Conservation (phyloP, 352 stramenopile genomes). For the Phytophthora quininea region DNA sequence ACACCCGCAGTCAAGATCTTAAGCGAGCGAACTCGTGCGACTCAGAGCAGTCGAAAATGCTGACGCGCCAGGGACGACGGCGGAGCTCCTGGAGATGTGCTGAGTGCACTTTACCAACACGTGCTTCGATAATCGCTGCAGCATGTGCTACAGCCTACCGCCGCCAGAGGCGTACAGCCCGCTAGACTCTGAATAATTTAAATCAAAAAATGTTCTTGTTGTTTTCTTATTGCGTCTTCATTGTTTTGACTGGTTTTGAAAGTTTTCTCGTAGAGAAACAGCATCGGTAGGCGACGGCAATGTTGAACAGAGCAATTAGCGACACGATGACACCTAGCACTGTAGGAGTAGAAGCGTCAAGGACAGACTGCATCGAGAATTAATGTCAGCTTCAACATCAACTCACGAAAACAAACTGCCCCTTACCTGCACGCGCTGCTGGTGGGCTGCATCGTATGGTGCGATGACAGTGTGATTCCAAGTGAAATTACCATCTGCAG, state of each 20-base stretch:
- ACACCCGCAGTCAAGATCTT: constrained; percentile 35
- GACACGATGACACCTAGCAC: constrained; percentile 18
- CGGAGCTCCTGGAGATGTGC: constrained; percentile 56
- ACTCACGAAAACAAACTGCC: neutral
- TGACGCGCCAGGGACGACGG: constrained; percentile 40
- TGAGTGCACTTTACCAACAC: constrained; percentile 76
- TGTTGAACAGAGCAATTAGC: constrained; percentile 15
- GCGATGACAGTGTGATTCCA: constrained; percentile 41
- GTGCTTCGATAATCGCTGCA: constrained; percentile 72
- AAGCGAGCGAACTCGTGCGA: constrained; percentile 21
- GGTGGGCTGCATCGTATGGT: constrained; percentile 28
- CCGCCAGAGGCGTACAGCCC: constrained; percentile 29
- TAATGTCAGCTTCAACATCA: neutral
- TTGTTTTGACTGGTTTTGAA: constrained; percentile 15
- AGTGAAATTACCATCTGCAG: constrained; percentile 33
- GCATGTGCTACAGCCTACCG: constrained; percentile 61
- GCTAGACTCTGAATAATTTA: constrained; percentile 35
- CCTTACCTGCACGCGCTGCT: constrained; percentile 38
- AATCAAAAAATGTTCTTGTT: constrained; percentile 25
- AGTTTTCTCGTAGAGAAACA: constrained; percentile 7
- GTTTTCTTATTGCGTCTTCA: constrained; percentile 27
- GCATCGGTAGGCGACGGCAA: constrained; percentile 7
- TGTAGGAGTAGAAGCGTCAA: constrained; percentile 30
- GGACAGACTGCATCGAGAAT: constrained; percentile 18
- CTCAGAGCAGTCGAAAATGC: constrained; percentile 35